These are phyloP conservation scores for Auriscalpium orientale DNA, from an alignment of 768 basidiomycete genomes.

Conservation along the genomic window DNA sequence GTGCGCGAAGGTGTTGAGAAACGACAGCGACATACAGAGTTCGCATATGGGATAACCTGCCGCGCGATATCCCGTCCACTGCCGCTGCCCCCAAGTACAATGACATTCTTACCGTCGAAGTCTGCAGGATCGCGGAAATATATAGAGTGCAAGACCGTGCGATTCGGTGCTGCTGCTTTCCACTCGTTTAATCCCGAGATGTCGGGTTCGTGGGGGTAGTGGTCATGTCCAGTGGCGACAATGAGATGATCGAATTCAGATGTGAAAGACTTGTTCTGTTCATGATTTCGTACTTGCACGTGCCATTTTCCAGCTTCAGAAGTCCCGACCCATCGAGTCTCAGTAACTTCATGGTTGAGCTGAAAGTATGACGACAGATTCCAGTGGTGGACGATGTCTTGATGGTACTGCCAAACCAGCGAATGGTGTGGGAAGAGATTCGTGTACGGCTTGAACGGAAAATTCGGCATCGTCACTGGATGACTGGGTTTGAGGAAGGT, in stretches of 20 bases:
- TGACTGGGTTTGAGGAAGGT: not conserved
- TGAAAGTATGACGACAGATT: conserved; percentile 33
- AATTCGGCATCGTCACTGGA: conserved; percentile 41
- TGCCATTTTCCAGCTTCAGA: conserved; percentile 36
- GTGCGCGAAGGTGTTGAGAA: conserved; percentile 33
- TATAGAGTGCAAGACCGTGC: conserved; percentile 44
- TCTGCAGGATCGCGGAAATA: conserved; percentile 42
- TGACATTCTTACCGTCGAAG: conserved; percentile 35
- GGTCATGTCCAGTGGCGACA: conserved; percentile 48
- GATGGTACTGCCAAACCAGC: conserved; percentile 39
- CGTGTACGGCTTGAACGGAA: conserved; percentile 43
- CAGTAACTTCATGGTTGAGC: conserved; percentile 36
- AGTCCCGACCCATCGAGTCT: conserved; percentile 38
- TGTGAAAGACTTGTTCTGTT: conserved; percentile 1
- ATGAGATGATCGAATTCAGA: conserved; percentile 44
- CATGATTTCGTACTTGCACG: conserved; percentile 19
- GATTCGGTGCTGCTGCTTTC: conserved; percentile 27
- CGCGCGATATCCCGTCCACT: conserved; percentile 41
- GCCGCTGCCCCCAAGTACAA: conserved; percentile 42
- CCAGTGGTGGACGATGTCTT: conserved; percentile 30
- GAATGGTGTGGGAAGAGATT: conserved; percentile 43
- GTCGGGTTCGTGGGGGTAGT: conserved; percentile 39
- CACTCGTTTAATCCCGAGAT: conserved; percentile 44
- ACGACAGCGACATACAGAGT: conserved; percentile 27
- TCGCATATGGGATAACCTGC: conserved; percentile 33